Conservation (phyloP, 805 yeast genomes). For the Wickerhamiella lipophila region DNA sequence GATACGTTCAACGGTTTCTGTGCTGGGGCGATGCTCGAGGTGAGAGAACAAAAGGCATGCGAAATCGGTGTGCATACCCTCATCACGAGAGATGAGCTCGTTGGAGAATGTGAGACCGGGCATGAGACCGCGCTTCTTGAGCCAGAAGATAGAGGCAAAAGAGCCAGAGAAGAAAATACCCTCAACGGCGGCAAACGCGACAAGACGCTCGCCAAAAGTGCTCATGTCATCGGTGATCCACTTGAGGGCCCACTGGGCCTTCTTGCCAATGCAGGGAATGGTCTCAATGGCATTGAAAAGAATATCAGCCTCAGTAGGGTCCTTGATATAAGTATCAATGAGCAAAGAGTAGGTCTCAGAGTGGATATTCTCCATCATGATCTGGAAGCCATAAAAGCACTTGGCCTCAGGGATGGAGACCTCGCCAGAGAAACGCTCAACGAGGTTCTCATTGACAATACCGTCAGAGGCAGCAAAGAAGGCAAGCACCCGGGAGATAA, state of each 20-base stretch:
- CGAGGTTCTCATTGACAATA: conserved; percentile 93
- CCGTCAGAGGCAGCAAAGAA: conserved; percentile 99
- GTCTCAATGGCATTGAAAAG: conserved; percentile 92
- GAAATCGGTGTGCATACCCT: conserved; percentile 97
- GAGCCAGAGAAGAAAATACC: conserved; percentile 98
- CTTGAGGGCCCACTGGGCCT: conserved; percentile 98
- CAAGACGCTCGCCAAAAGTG: conserved; percentile 85
- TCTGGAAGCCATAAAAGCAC: conserved; percentile 98
- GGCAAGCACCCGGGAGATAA: conserved; percentile 85
- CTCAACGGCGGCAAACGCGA: conserved; percentile 97
- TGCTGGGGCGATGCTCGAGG: conserved; percentile 76
- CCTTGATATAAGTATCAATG: conserved; percentile 91
- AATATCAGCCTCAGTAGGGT: conserved; percentile 81
- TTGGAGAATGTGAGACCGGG: conserved; percentile 97
- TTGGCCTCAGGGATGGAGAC: conserved; percentile 96
- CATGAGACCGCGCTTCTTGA: conserved; percentile 97
- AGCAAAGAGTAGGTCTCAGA: conserved; percentile 92
- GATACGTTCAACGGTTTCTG: conserved; percentile 65
- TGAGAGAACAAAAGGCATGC: conserved; percentile 93
- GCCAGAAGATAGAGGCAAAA: conserved; percentile 96
- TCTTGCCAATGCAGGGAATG: conserved; percentile 90
- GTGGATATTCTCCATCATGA: conserved; percentile 99
- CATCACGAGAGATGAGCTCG: conserved; percentile 95
- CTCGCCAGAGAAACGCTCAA: conserved; percentile 94
- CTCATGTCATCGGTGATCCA: conserved; percentile 89